These are phyloP conservation scores for Sextonia rubra DNA, from an alignment of 164 flowering plant species.

Conservation along the genomic window DNA sequence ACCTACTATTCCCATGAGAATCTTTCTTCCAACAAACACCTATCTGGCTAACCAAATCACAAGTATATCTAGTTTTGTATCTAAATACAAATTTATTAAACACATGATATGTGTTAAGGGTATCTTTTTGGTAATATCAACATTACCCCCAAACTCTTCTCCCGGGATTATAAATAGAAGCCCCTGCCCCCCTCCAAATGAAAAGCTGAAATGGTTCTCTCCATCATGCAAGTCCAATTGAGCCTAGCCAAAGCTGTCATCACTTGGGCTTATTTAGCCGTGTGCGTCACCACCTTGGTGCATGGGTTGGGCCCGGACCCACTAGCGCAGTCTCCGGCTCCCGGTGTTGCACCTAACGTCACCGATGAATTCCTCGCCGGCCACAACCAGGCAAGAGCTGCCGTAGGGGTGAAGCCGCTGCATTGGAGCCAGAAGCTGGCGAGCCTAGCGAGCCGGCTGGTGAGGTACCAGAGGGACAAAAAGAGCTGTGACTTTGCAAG, in stretches of 20 bases:
- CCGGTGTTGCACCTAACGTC: neutral
- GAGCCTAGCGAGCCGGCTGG: conserved; percentile 28
- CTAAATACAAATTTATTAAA: neutral
- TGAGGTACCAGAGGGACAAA: conserved; percentile 47
- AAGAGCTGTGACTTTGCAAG: conserved; percentile 47
- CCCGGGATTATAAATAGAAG: neutral
- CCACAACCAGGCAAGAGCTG: conserved; percentile 68
- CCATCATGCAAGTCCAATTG: neutral
- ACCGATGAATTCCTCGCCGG: conserved; percentile 41
- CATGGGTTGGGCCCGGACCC: neutral
- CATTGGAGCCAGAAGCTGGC: conserved; percentile 51
- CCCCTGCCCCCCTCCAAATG: neutral
- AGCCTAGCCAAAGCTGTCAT: neutral
- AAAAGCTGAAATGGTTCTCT: neutral
- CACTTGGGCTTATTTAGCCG: neutral
- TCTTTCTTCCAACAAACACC: neutral
- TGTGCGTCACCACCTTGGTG: neutral
- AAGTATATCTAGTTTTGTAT: neutral
- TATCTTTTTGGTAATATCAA: neutral
- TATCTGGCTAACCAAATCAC: neutral
- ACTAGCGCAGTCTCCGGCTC: neutral
- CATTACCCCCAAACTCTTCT: neutral
- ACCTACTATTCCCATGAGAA: neutral
- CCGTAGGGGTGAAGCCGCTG: conserved; percentile 53
- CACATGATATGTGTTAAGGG: neutral